Conservation (phyloP, 108 stramenopile species). For the Hondaea fermentalgiana region DNA sequence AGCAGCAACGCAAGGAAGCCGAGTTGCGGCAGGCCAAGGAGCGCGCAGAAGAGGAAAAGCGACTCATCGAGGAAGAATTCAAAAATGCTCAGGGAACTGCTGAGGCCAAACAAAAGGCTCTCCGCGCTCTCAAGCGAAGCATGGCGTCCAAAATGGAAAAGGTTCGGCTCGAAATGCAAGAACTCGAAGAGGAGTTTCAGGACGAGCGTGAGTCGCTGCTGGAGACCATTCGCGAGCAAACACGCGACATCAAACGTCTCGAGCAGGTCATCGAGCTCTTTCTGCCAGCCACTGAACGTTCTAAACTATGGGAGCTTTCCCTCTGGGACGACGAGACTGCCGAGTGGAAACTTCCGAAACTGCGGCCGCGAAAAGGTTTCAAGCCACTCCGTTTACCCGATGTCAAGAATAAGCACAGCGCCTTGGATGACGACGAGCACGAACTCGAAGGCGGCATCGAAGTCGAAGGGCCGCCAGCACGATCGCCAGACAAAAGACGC, state of each 20-base stretch:
- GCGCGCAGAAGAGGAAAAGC: slow-evolving; percentile 4
- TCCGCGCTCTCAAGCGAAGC: not conserved
- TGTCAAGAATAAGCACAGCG: not conserved
- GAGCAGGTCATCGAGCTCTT: slow-evolving; percentile 38
- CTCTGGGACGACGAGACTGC: slow-evolving; percentile 41
- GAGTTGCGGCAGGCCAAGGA: not conserved
- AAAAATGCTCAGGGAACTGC: not conserved
- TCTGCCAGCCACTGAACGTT: slow-evolving; percentile 22
- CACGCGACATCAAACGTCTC: slow-evolving; percentile 38
- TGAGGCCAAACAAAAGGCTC: not conserved
- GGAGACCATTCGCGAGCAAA: slow-evolving; percentile 38
- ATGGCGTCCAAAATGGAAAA: not conserved
- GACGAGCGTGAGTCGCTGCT: slow-evolving; percentile 34
- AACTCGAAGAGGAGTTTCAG: slow-evolving; percentile 32
- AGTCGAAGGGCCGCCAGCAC: not conserved
- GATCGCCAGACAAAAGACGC: no score
- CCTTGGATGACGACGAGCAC: not conserved
- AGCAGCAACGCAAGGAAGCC: not conserved
- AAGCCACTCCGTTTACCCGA: not conserved
- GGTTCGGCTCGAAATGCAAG: slow-evolving; percentile 35
- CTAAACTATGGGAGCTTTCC: slow-evolving; percentile 37
- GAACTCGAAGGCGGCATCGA: not conserved
- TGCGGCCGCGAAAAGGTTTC: not conserved
- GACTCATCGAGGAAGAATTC: not conserved
- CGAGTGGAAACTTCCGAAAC: slow-evolving; percentile 31